A percentile compares a stretch with the other conserved stretches of the same genome.
These are phyloP conservation scores for Termitomyces sp. DNA, from an alignment of 768 basidiomycete species.

Conservation along the genomic window DNA sequence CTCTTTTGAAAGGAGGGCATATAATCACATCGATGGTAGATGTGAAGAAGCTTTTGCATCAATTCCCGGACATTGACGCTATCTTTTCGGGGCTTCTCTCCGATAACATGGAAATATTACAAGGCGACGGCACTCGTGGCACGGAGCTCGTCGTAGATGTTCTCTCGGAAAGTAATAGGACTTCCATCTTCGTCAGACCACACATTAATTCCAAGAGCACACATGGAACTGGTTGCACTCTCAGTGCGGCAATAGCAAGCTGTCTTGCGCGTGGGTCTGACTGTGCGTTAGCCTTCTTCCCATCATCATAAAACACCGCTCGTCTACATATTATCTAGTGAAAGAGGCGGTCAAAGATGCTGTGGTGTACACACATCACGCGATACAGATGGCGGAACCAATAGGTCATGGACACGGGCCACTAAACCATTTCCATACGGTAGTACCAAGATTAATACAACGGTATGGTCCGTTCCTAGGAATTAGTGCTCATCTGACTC, in stretches of 20 bases:
- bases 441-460: conserved; percentile 41
- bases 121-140: conserved; percentile 17
- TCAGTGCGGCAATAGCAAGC: conserved; percentile 78
- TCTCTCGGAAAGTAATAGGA: conserved; percentile 34
- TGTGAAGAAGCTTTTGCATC: conserved; percentile 25
- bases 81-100: conserved; percentile 38
- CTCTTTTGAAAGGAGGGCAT: conserved; percentile 88
- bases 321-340: conserved; percentile 28
- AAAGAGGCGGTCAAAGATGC: conserved; percentile 54
- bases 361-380: conserved; percentile 65
- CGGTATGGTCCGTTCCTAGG: conserved; percentile 24
- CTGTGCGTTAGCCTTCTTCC: conserved; percentile 18
- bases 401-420: conserved; percentile 80
- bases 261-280: conserved; percentile 51
- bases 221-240: conserved; percentile 90
- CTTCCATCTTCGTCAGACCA: conserved; percentile 54
- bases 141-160: conserved; percentile 56
- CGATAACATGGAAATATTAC: conserved; percentile 63
- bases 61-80: conserved; percentile 28
- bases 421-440: conserved; percentile 76
- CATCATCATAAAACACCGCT: background rate
- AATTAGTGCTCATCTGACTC: background rate
- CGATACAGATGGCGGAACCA: conserved; percentile 60
- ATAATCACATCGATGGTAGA: conserved; percentile 40
- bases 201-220: conserved; percentile 65